phyloP scores from a whole-genome alignment of 805 yeast genomes.

The Cyberlindnera suaveolens region DNA sequence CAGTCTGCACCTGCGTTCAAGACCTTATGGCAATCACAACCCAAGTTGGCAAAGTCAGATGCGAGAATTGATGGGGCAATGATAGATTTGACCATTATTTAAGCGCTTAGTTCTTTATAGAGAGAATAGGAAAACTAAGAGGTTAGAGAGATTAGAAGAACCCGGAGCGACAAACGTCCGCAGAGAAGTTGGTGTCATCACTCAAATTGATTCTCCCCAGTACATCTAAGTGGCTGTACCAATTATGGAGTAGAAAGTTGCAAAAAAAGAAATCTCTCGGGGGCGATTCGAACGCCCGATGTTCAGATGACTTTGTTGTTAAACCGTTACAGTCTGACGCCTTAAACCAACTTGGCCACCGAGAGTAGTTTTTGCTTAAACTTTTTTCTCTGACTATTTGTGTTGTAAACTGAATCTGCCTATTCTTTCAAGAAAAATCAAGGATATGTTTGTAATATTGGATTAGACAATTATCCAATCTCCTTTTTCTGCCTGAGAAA shows the following conservation, averaged over 20 bases:
- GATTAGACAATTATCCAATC: too few relatives aligned
- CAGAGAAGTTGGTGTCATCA: neutral
- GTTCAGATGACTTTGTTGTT: slow-evolving; percentile 31
- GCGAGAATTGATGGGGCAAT: slow-evolving; percentile 95
- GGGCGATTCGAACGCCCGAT: slow-evolving; percentile 49
- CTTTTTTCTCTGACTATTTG: too few relatives aligned
- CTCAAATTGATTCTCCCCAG: too few relatives aligned
- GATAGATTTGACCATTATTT: slow-evolving; percentile 64
- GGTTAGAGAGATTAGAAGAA: neutral
- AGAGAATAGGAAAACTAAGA: neutral
- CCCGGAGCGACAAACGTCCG: neutral
- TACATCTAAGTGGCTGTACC: neutral
- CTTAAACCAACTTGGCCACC: slow-evolving; percentile 42
- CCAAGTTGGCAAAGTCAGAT: slow-evolving; percentile 84
- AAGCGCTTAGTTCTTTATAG: neutral
- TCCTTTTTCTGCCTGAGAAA: too few relatives aligned
- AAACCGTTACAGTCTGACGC: slow-evolving; percentile 37
- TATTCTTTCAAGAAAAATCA: too few relatives aligned
- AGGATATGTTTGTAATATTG: too few relatives aligned
- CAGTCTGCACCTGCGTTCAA: slow-evolving; percentile 84
- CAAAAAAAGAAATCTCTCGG: slow-evolving; percentile 35
- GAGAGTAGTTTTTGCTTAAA: slow-evolving; percentile 21
- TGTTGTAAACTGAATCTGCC: too few relatives aligned
- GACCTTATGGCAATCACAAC: slow-evolving; percentile 79
- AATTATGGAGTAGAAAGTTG: slow-evolving; percentile 2